Evolutionary conservation across 1,284 basidiomycete genomes (phyloP).

Genomic region (Puccinia novopanici): DNA sequence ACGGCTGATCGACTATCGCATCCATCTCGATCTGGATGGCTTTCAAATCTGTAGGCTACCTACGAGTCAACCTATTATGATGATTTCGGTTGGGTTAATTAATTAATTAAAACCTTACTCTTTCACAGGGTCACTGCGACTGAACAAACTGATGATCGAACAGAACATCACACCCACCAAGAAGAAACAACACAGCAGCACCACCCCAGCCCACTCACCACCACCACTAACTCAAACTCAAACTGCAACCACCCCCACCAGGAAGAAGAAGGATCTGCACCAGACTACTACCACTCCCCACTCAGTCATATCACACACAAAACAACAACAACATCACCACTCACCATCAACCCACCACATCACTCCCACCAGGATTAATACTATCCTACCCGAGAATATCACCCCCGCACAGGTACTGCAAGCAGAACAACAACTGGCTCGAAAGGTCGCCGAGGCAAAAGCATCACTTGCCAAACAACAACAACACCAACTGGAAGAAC

Average conservation of each 20-base stretch:
- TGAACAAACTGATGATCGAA: conserved; percentile 44
- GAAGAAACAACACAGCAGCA: not conserved
- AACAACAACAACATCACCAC: not conserved
- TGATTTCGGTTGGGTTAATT: too few relatives aligned
- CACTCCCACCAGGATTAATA: not conserved
- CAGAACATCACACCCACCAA: conserved; percentile 14
- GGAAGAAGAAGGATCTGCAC: too few relatives aligned
- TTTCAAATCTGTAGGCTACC: conserved; percentile 57
- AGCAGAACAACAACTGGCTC: conserved; percentile 11
- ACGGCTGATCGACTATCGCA: conserved; percentile 59
- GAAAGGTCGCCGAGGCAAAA: conserved; percentile 19
- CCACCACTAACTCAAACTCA: too few relatives aligned
- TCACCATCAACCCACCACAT: not conserved
- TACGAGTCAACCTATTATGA: too few relatives aligned
- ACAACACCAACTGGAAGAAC: too few relatives aligned
- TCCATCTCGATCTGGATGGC: conserved; percentile 58
- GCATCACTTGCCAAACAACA: not conserved
- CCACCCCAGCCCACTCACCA: not conserved
- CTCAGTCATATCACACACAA: too few relatives aligned
- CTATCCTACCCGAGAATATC: not conserved
- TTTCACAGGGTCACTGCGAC: conserved; percentile 38
- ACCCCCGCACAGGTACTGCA: not conserved
- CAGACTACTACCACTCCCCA: not conserved
- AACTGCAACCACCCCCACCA: too few relatives aligned
- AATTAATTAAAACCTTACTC: too few relatives aligned